These are phyloP conservation scores for Fusarium concolor DNA, from an alignment of 2,329 filamentous ascomycete species.

Conservation along the genomic window DNA sequence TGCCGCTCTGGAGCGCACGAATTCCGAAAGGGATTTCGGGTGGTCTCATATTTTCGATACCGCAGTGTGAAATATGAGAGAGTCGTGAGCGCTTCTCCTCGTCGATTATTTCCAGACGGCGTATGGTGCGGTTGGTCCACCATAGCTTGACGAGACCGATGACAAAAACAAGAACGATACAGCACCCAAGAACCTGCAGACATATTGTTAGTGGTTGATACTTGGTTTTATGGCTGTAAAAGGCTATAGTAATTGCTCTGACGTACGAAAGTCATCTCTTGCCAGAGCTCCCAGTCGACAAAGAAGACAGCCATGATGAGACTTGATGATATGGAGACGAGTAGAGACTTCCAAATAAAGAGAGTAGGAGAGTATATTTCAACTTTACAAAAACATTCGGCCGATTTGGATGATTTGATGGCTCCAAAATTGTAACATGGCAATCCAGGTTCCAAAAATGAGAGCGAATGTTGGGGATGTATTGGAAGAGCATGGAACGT, in stretches of 20 bases:
- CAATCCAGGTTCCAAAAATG: conserved; percentile 39
- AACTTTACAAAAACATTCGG: conserved; percentile 19
- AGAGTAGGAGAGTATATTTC: conserved; percentile 10
- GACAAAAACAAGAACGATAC: conserved; percentile 76
- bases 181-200: conserved; percentile 74
- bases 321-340: conserved; percentile 9
- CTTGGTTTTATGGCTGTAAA: background rate
- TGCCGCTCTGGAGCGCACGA: conserved; percentile 83
- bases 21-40: conserved; percentile 86
- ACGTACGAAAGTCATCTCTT: conserved; percentile 90
- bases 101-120: conserved; percentile 72
- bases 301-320: conserved; percentile 65
- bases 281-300: conserved; percentile 80
- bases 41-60: conserved; percentile 53
- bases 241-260: background rate
- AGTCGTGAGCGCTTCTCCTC: conserved; percentile 70
- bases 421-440: conserved; percentile 35
- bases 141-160: conserved; percentile 76
- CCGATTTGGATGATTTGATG: conserved; percentile 7
- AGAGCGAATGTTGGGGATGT: conserved; percentile 12
- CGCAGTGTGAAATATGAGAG: conserved; percentile 66
- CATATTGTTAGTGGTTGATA: conserved; percentile 3
- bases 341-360: background rate
- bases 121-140: conserved; percentile 66
- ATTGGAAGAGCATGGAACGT: conserved; percentile 1